These are phyloP conservation scores for Bocquillonia castaneifolia DNA, from an alignment of 441 rosid genomes.

Conservation along the genomic window DNA sequence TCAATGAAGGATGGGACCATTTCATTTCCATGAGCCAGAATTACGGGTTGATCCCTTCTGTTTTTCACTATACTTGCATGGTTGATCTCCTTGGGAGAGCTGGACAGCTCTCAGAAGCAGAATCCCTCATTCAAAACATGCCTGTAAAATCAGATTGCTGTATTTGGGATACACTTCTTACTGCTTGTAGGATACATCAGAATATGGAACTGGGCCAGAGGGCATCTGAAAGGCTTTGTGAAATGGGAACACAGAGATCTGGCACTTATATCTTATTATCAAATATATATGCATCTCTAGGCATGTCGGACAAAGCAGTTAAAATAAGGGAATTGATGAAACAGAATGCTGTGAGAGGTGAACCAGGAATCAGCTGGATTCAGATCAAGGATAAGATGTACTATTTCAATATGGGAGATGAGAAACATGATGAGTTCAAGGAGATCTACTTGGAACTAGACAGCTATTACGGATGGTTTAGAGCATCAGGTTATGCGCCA, in stretches of 20 bases:
- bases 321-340: conserved; percentile 16
- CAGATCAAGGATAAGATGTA: conserved; percentile 21
- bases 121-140: conserved; percentile 48
- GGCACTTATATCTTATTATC: conserved; percentile 15
- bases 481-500: conserved; percentile 6
- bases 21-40: conserved; percentile 47
- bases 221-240: conserved; percentile 11
- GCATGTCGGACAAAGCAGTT: conserved; percentile 15
- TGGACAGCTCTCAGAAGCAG: conserved; percentile 61
- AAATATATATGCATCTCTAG: conserved; percentile 19
- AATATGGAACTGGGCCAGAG: conserved; percentile 12
- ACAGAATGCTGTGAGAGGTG: conserved; percentile 8
- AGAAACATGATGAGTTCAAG: conserved; percentile 6
- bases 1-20: conserved; percentile 40
- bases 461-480: conserved; percentile 1
- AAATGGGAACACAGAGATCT: conserved; percentile 7
- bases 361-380: conserved; percentile 23
- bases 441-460: conserved; percentile 10
- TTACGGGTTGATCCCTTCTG: conserved; percentile 37
- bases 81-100: conserved; percentile 65
- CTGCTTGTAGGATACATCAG: conserved; percentile 19
- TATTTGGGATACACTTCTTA: conserved; percentile 18
- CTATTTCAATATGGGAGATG: conserved; percentile 9
- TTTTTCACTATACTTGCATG: conserved; percentile 58
- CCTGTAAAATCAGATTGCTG: conserved; percentile 44